phyloP scores from a whole-genome alignment of 805 yeast species.

The Starmerella floris region DNA sequence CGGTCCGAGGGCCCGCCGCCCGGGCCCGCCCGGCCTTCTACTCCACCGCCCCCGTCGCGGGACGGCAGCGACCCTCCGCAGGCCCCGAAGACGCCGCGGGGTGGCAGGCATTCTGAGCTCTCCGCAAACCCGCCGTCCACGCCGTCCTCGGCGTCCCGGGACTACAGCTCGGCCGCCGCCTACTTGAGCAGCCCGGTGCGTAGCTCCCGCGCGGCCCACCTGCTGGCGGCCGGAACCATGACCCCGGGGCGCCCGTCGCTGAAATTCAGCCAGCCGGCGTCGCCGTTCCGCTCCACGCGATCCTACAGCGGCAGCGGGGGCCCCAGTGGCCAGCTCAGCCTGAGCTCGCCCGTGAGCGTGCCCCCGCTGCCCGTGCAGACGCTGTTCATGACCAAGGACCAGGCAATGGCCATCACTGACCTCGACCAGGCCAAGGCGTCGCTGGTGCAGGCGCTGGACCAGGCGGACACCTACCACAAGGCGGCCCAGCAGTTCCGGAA shows the following conservation, averaged over 20 bases:
- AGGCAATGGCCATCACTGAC: conserved; percentile 11
- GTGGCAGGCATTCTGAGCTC: not conserved
- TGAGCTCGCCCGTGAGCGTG: conserved; percentile 7
- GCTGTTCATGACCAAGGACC: conserved; percentile 16
- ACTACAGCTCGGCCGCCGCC: conserved; percentile 9
- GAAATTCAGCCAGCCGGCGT: conserved; percentile 1
- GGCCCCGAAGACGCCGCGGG: not conserved
- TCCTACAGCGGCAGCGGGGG: not conserved
- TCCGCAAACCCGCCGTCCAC: no score
- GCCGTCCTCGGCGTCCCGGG: not conserved
- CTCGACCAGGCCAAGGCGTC: conserved; percentile 7
- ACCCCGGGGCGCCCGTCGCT: conserved; percentile 17
- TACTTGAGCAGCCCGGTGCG: conserved; percentile 17
- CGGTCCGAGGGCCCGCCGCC: no score
- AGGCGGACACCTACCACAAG: conserved; percentile 17
- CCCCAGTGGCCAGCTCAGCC: conserved; percentile 5
- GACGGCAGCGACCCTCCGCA: not conserved
- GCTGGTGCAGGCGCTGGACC: conserved; percentile 18
- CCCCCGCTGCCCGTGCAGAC: conserved; percentile 22
- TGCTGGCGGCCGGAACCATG: conserved; percentile 14
- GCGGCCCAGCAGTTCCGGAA: conserved; percentile 21
- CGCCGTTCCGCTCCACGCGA: conserved; percentile 5
- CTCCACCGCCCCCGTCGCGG: no score
- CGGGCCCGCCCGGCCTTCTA: no score
- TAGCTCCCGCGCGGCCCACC: conserved; percentile 2